A percentile compares a stretch with the other conserved stretches of the same genome.
phyloP scores from a whole-genome alignment of 345 rosid genomes.

The Hevea brasiliensis region DNA sequence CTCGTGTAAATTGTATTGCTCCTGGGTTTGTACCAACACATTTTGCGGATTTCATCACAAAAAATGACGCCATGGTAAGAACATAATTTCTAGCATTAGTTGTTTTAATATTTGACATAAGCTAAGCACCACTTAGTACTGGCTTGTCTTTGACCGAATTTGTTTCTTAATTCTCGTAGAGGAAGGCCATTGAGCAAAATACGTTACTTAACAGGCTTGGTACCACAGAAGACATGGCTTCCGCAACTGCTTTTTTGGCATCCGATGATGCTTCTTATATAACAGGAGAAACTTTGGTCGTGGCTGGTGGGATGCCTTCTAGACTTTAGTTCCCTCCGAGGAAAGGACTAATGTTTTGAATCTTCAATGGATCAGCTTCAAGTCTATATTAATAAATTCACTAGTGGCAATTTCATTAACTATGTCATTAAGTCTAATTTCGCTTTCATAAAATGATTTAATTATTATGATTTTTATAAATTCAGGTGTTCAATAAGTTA shows the following conservation, averaged over 20 bases:
- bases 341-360: background rate
- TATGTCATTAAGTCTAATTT: no score
- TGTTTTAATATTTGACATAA: background rate
- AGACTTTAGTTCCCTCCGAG: conserved; percentile 42
- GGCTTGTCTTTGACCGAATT: background rate
- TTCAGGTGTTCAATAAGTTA: no score
- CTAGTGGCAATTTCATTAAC: no score
- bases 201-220: conserved; percentile 76
- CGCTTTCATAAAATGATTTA: no score
- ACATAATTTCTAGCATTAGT: background rate
- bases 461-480: no score
- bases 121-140: no score
- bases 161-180: conserved; percentile 34
- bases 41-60: conserved; percentile 61
- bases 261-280: conserved; percentile 75
- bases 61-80: conserved; percentile 50
- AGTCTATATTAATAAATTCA: no score
- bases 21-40: conserved; percentile 93
- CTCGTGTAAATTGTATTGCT: conserved; percentile 79
- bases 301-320: conserved; percentile 79
- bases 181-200: conserved; percentile 45
- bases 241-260: conserved; percentile 72
- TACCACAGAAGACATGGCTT: conserved; percentile 72
- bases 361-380: no score
- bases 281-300: conserved; percentile 78